phyloP scores from a whole-genome alignment of 106 monocot species.

The Posidonia australis region DNA sequence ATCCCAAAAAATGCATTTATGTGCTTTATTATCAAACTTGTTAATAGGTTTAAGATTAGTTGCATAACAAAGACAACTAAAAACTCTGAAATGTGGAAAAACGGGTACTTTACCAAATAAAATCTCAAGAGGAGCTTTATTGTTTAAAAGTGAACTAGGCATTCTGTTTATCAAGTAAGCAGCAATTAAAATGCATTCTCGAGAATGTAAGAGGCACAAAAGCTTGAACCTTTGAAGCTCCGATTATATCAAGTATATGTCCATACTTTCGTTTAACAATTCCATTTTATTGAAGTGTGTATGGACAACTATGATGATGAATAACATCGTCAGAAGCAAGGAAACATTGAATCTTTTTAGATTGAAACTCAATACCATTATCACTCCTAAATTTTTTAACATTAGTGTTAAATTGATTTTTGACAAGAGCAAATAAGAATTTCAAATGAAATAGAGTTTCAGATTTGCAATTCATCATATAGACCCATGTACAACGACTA shows the following conservation, averaged over 20 bases:
- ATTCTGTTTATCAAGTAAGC: background rate
- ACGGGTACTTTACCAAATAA: background rate
- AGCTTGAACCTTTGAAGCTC: background rate
- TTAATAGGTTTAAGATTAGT: background rate
- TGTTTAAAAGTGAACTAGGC: background rate
- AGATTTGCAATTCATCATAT: background rate
- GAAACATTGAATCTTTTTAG: background rate
- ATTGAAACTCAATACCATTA: background rate
- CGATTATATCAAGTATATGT: background rate
- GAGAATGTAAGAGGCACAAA: background rate
- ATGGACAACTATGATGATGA: background rate
- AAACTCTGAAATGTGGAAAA: background rate
- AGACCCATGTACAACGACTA: background rate
- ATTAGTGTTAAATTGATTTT: background rate
- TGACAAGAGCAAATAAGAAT: background rate
- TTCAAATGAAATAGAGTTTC: background rate
- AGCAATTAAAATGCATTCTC: background rate
- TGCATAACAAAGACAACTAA: background rate
- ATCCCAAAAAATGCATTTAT: background rate
- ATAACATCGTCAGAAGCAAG: background rate
- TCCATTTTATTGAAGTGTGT: background rate
- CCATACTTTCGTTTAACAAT: background rate
- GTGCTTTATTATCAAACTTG: background rate
- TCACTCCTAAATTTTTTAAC: background rate
- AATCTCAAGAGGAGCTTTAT: background rate